Evolutionary conservation across 139 green algal genomes (phyloP).

Genomic region (Tetradesmus lagerheimii): DNA sequence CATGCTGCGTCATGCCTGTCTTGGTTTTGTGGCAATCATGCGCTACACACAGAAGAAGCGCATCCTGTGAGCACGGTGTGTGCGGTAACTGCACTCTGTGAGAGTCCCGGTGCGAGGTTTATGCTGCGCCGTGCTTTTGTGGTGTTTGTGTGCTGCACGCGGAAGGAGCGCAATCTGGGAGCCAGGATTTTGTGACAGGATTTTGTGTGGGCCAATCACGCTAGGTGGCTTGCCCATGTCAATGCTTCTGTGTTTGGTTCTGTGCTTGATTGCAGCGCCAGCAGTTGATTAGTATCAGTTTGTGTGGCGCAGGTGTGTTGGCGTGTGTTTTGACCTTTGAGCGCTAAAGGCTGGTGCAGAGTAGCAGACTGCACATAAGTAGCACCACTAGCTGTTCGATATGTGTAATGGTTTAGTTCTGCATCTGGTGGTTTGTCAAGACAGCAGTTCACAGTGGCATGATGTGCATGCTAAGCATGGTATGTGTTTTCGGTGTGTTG

Average conservation of each 20-base stretch:
- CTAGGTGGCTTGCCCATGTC: too few species aligned
- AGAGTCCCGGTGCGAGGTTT: neutral
- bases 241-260: too few species aligned
- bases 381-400: neutral
- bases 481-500: neutral
- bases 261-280: too few species aligned
- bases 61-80: neutral
- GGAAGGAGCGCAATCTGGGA: too few species aligned
- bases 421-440: neutral
- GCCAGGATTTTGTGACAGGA: too few species aligned
- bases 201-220: too few species aligned
- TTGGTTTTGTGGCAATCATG: too few species aligned
- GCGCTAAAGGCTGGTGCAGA: neutral
- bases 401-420: neutral
- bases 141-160: neutral
- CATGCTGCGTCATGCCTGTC: too few species aligned
- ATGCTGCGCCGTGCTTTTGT: neutral
- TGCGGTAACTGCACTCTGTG: neutral
- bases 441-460: neutral
- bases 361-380: neutral
- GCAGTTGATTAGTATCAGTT: neutral
- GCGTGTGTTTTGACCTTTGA: neutral
- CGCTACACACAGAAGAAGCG: too few species aligned
- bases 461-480: neutral
- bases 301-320: neutral